These are phyloP conservation scores for Mayamaea pseudoterrestris DNA, from an alignment of 108 stramenopile species.

Conservation along the genomic window DNA sequence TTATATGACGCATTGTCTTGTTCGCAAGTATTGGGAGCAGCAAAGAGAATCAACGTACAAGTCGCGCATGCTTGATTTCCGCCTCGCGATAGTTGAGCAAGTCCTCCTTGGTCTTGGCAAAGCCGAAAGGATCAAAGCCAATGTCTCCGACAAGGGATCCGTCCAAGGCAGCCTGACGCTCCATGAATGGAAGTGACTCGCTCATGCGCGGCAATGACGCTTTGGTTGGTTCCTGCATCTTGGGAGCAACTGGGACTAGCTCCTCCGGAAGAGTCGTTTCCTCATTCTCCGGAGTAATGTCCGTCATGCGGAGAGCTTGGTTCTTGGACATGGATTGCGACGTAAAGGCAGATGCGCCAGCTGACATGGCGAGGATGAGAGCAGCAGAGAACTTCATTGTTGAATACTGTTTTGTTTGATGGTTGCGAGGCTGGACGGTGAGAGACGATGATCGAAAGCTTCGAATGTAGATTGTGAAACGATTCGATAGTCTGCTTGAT, in stretches of 20 bases:
- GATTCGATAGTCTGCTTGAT: too few relatives aligned
- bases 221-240: background rate
- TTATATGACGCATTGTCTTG: background rate
- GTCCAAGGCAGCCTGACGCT: constrained; percentile 46
- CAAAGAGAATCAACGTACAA: constrained; percentile 86
- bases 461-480: too few relatives aligned
- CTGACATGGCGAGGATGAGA: constrained; percentile 18
- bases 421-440: too few relatives aligned
- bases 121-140: constrained; percentile 87
- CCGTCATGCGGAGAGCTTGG: constrained; percentile 12
- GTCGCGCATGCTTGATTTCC: constrained; percentile 84
- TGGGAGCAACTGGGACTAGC: background rate
- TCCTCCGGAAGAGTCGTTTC: constrained; percentile 4
- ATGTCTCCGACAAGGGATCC: constrained; percentile 75
- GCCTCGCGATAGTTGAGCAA: constrained; percentile 63
- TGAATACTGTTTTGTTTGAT: background rate
- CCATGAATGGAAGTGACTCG: constrained; percentile 60
- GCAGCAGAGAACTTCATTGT: constrained; percentile 34
- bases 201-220: constrained; percentile 19
- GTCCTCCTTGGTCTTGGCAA: constrained; percentile 44
- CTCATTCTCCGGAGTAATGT: constrained; percentile 7
- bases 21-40: constrained; percentile 25
- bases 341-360: constrained; percentile 40
- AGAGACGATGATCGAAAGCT: too few relatives aligned
- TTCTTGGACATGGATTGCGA: constrained; percentile 13